These are phyloP conservation scores for Mortierella sp. DNA, from an alignment of 371 early-diverging fungal genomes.

Conservation along the genomic window DNA sequence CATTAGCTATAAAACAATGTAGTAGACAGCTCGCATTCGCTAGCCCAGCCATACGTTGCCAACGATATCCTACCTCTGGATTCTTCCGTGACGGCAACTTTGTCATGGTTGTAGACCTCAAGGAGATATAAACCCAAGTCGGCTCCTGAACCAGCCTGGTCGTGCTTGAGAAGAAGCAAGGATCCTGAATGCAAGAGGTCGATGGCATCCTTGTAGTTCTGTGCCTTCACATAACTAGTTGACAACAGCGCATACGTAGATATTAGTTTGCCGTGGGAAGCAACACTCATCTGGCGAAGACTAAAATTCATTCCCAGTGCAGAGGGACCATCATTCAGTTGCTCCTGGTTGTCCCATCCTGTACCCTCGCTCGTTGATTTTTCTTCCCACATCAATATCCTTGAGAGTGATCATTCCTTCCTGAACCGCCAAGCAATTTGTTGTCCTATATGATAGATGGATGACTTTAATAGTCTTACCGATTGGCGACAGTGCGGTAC, in stretches of 20 bases:
- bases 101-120: conserved; percentile 80
- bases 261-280: neutral
- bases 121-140: conserved; percentile 88
- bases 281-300: neutral
- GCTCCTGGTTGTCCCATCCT: neutral
- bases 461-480: conserved; percentile 61
- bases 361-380: neutral
- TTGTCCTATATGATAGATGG: neutral
- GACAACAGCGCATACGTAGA: neutral
- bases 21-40: too few species aligned
- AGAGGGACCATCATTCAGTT: neutral
- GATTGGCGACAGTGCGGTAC: conserved; percentile 90
- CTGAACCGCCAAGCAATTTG: neutral
- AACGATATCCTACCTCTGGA: conserved; percentile 68
- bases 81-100: conserved; percentile 78
- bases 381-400: neutral
- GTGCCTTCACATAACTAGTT: conserved; percentile 84
- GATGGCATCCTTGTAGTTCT: conserved; percentile 82
- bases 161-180: conserved; percentile 78
- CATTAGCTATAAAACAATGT: too few species aligned
- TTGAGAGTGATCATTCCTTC: neutral
- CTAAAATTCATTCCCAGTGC: neutral
- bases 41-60: too few species aligned
- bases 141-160: conserved; percentile 87
- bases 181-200: conserved; percentile 85